Percentiles rank a stretch among this genome's conserved stretches.
These are phyloP conservation scores for Saturnispora sekii DNA, from an alignment of 805 yeast species.

Conservation along the genomic window DNA sequence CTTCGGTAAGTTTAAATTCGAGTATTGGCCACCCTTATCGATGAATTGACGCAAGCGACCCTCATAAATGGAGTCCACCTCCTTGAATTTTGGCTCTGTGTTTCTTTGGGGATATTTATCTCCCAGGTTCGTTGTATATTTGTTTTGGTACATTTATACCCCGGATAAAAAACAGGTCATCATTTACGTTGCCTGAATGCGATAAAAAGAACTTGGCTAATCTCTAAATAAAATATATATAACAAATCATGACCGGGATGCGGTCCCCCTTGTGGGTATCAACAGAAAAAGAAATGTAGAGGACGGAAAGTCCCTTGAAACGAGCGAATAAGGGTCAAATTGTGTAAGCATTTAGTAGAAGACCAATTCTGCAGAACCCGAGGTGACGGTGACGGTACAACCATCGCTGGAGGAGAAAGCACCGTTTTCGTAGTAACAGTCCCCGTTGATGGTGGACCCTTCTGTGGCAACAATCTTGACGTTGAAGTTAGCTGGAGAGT, in stretches of 20 bases:
- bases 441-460: slow-evolving; percentile 58
- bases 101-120: slow-evolving; percentile 31
- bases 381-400: slow-evolving; percentile 85
- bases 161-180: neutral
- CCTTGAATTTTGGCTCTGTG: slow-evolving; percentile 58
- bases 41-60: slow-evolving; percentile 69
- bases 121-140: neutral
- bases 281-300: neutral
- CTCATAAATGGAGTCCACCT: slow-evolving; percentile 64
- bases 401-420: slow-evolving; percentile 67
- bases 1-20: slow-evolving; percentile 64
- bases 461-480: slow-evolving; percentile 70
- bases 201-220: neutral
- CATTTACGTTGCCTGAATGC: neutral
- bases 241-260: neutral
- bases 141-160: slow-evolving; percentile 5
- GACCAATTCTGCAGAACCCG: slow-evolving; percentile 78
- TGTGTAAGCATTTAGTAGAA: slow-evolving; percentile 34
- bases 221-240: neutral
- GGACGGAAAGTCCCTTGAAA: neutral
- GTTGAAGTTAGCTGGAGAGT: slow-evolving; percentile 48
- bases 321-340: too few species aligned
- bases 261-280: neutral
- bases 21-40: slow-evolving; percentile 64
- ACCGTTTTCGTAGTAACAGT: slow-evolving; percentile 77